Conservation (phyloP, 345 rosid species). For the Raphanus raphanistrum region DNA sequence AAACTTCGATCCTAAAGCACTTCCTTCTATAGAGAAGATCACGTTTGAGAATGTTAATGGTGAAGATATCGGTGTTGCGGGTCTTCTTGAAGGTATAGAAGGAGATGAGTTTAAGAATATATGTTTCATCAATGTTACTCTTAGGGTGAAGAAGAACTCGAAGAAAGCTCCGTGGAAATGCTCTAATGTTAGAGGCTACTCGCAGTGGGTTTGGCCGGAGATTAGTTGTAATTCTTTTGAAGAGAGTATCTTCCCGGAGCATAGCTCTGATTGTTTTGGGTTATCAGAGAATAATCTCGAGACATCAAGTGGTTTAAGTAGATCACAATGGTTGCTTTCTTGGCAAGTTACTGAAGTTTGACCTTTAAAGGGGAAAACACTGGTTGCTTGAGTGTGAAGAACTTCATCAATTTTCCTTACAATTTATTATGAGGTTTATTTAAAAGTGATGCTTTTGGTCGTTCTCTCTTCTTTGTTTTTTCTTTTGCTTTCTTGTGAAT, state of each 20-base stretch:
- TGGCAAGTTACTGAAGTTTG: slow-evolving; percentile 45
- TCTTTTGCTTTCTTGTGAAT: slow-evolving; percentile 52
- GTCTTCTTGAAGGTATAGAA: slow-evolving; percentile 81
- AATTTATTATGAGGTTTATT: slow-evolving; percentile 12
- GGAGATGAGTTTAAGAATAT: slow-evolving; percentile 65
- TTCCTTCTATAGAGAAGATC: slow-evolving; percentile 65
- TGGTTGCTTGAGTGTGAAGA: slow-evolving; percentile 39
- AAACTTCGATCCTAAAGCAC: slow-evolving; percentile 61
- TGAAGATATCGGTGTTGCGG: slow-evolving; percentile 61
- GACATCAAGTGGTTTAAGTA: slow-evolving; percentile 45
- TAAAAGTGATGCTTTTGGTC: slow-evolving; percentile 34
- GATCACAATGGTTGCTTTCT: slow-evolving; percentile 53
- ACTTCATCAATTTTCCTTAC: slow-evolving; percentile 20
- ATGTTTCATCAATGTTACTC: slow-evolving; percentile 70
- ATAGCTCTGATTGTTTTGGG: slow-evolving; percentile 64
- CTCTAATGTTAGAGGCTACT: slow-evolving; percentile 76
- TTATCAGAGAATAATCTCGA: slow-evolving; percentile 42
- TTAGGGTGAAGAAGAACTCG: slow-evolving; percentile 40
- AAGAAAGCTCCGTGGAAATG: slow-evolving; percentile 71
- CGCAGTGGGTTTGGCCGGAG: slow-evolving; percentile 70
- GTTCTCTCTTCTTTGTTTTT: slow-evolving; percentile 23
- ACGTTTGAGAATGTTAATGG: slow-evolving; percentile 73
- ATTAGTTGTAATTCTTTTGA: slow-evolving; percentile 57
- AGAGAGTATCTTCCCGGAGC: slow-evolving; percentile 61
- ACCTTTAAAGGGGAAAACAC: slow-evolving; percentile 7